A percentile compares a stretch with the other conserved stretches of the same genome.
Conservation (phyloP, 495 filamentous ascomycete genomes). For the Penicillium coffeae region DNA sequence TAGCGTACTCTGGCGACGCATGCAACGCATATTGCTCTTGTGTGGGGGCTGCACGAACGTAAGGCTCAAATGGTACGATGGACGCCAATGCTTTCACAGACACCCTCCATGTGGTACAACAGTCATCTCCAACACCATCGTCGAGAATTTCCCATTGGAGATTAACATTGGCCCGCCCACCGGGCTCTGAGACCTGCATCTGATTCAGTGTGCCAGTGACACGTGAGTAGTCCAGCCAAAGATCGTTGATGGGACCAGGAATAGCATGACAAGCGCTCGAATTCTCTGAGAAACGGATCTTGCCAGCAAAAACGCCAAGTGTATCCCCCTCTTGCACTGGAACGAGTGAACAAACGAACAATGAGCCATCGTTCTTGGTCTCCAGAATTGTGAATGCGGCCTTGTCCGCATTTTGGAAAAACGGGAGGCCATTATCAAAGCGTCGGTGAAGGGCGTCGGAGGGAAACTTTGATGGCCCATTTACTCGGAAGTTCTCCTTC, state of each 20-base stretch:
- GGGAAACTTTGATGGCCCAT: not conserved
- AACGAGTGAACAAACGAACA: conserved; percentile 12
- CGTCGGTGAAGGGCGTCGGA: no score
- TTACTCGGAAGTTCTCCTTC: conserved; percentile 6
- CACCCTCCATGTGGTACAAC: conserved; percentile 16
- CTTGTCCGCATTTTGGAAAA: no score
- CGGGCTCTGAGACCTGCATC: conserved; percentile 17
- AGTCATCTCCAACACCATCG: conserved; percentile 7
- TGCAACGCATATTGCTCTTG: conserved; percentile 21
- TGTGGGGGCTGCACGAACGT: conserved; percentile 13
- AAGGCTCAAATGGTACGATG: conserved; percentile 17
- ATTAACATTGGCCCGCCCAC: conserved; percentile 14
- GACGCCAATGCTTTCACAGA: conserved; percentile 13
- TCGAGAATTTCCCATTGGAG: conserved; percentile 15
- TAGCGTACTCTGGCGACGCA: conserved; percentile 8
- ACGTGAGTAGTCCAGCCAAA: conserved; percentile 26
- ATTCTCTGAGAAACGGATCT: conserved; percentile 17
- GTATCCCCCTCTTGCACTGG: conserved; percentile 13
- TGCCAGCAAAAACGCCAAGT: conserved; percentile 19
- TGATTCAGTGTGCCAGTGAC: conserved; percentile 22
- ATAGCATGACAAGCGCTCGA: conserved; percentile 10
- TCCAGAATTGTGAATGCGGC: conserved; percentile 11
- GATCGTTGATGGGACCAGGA: conserved; percentile 12
- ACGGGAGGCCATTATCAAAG: no score
- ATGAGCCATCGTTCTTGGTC: conserved; percentile 4